Base-by-base conservation (phyloP, 169 alveolate species). In the Cryptosporidium canis region DNA sequence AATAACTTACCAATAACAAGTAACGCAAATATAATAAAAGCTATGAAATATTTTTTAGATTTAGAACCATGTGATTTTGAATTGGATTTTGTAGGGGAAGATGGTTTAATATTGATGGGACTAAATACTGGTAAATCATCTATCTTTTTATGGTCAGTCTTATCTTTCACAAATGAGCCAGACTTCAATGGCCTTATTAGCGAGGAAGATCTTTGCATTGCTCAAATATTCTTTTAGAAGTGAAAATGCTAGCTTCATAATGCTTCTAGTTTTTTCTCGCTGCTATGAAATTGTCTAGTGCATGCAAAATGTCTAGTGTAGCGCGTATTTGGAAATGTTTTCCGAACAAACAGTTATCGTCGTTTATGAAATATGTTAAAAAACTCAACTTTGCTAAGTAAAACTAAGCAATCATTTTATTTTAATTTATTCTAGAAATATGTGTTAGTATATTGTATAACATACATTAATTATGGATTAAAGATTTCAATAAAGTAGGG, bases 121-220 rank as follows among this genome's bases (percentile, higher is more conserved):
- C 24, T 58, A 77, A 27, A 33, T 12, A 18, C 61, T 43, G 87
- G 72, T 35, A 77, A 77, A 58, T 77, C 64, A 41, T 77, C 87
- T 1, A 63, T 61, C 27, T 77, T 77, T 58, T 37, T 77, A 31
- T 77, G 72, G 21, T 77, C 77, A 37, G 14, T 27, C 18, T 24
- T 33, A 9, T 77, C 71, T 27, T 61, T 77, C 6, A 39, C 35
- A n/a, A 77, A 55, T 31, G 72, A 58, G 27, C 45, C 61, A 18
- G 72, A 55, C 35, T 63, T 77, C 0, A 61, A 44, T 56, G 70
- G 87, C 55, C 65, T 77, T 53, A 77, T 39, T 58, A 58, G 24
- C 37, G 87, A 77, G 11, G 87, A 77, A 61, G 87, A 77, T 61
- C 87, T 77, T 48, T 77, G 68, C 87, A 77, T 77, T 58, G 18